Percentiles rank a stretch among this genome's conserved stretches.
Conservation (phyloP, 164 flowering plant species). For the Aristolochia fimbriata region DNA sequence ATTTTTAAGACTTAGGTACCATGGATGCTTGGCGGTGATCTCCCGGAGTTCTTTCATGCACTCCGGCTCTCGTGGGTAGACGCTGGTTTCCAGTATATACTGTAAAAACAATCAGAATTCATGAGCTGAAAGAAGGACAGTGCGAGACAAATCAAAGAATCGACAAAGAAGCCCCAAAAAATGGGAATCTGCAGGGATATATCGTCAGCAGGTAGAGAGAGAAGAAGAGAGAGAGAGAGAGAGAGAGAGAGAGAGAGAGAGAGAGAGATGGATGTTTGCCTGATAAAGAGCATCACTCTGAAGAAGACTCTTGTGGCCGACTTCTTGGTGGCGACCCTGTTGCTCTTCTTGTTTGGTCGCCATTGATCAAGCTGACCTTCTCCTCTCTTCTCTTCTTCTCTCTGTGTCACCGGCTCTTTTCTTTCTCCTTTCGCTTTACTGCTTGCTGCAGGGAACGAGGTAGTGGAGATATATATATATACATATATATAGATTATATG, state of each 20-base stretch:
- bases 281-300: constrained; percentile 87
- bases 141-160: too few species aligned
- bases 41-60: constrained; percentile 59
- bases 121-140: too few species aligned
- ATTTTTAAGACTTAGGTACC: constrained; percentile 18
- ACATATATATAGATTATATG: too few species aligned
- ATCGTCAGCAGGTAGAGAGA: neutral
- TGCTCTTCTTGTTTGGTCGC: constrained; percentile 1
- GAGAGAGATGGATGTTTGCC: constrained; percentile 19
- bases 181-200: too few species aligned
- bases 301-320: constrained; percentile 89
- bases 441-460: too few species aligned
- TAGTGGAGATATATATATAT: too few species aligned
- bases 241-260: neutral
- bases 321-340: constrained; percentile 48
- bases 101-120: constrained; percentile 5
- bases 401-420: too few species aligned
- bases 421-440: too few species aligned
- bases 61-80: constrained; percentile 58
- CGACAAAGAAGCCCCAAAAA: too few species aligned
- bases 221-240: neutral
- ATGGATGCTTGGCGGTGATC: constrained; percentile 63
- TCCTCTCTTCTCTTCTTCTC: too few species aligned
- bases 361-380: too few species aligned
- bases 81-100: constrained; percentile 71